phyloP scores from a whole-genome alignment of 192 early-diverging fungal genomes.

The Mycoemilia scoparia region DNA sequence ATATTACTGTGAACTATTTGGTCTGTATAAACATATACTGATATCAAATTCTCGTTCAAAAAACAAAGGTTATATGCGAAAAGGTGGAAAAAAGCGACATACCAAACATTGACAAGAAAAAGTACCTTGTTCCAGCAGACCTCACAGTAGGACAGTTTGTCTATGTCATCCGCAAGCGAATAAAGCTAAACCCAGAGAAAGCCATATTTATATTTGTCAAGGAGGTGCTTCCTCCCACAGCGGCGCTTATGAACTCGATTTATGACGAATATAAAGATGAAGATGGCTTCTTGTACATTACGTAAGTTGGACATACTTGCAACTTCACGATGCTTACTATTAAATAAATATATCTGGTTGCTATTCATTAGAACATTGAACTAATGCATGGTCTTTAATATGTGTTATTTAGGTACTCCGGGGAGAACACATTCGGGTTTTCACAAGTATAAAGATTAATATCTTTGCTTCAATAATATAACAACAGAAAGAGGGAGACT shows the following conservation, averaged over 20 bases:
- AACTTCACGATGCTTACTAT: no score
- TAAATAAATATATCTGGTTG: no score
- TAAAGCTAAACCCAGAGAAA: constrained; percentile 91
- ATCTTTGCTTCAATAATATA: no score
- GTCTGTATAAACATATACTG: constrained; percentile 1
- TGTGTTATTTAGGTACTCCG: no score
- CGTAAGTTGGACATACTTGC: constrained; percentile 80
- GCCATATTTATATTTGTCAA: constrained; percentile 99
- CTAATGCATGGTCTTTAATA: no score
- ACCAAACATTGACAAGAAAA: constrained; percentile 95
- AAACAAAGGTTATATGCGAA: constrained; percentile 60
- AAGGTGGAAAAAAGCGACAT: constrained; percentile 97
- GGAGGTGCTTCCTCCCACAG: constrained; percentile 83
- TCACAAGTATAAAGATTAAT: no score
- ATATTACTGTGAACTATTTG: neutral
- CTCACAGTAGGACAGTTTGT: constrained; percentile 96
- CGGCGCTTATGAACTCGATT: constrained; percentile 79
- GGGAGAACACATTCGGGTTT: no score
- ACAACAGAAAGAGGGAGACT: no score
- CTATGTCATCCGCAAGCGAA: constrained; percentile 90
- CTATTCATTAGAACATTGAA: no score
- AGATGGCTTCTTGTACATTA: constrained; percentile 94
- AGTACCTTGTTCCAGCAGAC: constrained; percentile 92
- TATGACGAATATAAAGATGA: constrained; percentile 97
- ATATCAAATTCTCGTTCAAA: neutral